These are phyloP conservation scores for Penicillium ochrochloron DNA, from an alignment of 495 filamentous ascomycete species.

Conservation along the genomic window DNA sequence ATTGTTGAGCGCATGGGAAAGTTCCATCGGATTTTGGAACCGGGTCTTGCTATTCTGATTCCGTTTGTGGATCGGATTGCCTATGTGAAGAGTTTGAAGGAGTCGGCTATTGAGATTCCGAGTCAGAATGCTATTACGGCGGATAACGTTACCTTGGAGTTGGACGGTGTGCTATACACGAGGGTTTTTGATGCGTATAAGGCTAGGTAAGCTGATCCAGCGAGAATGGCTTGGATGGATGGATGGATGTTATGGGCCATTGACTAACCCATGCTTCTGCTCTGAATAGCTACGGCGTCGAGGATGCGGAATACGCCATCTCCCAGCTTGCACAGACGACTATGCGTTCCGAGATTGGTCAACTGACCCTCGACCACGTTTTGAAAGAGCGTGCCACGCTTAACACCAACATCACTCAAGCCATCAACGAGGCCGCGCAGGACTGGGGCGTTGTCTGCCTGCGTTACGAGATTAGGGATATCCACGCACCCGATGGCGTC, in stretches of 20 bases:
- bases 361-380: conserved; percentile 94
- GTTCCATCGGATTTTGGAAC: conserved; percentile 88
- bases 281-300: conserved; percentile 83
- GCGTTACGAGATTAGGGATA: conserved; percentile 97
- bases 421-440: conserved; percentile 96
- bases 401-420: conserved; percentile 95
- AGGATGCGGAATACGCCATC: conserved; percentile 98
- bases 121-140: conserved; percentile 96
- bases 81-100: conserved; percentile 97
- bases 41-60: conserved; percentile 85
- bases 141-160: conserved; percentile 95
- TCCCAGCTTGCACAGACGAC: conserved; percentile 97
- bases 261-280: background rate
- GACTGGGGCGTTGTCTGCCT: conserved; percentile 97
- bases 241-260: background rate
- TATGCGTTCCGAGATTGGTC: conserved; percentile 97
- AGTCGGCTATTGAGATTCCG: conserved; percentile 93
- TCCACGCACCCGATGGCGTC: conserved; percentile 91
- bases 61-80: conserved; percentile 95
- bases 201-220: conserved; percentile 65
- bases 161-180: conserved; percentile 95
- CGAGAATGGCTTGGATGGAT: background rate
- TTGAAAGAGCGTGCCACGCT: conserved; percentile 93
- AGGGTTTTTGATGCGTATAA: conserved; percentile 97
- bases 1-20: conserved; percentile 99